phyloP scores from a whole-genome alignment of 202 grass and related monocot genomes.

The Eragrostis tef region DNA sequence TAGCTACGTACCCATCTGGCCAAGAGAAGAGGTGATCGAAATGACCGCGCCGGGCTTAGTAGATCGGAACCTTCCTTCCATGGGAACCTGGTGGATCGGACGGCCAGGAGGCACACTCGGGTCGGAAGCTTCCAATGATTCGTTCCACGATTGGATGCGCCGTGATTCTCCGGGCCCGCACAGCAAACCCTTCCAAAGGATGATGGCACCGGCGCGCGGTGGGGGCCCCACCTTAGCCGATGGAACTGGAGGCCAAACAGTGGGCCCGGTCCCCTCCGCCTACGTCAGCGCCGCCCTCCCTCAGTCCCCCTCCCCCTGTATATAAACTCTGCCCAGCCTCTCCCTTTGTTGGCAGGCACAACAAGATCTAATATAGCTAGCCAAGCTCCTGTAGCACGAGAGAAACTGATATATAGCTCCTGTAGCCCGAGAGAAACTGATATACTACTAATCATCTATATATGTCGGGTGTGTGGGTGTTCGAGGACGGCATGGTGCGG shows the following conservation, averaged over 20 bases:
- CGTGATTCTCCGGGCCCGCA: conserved; percentile 40
- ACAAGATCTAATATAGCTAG: neutral
- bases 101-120: neutral
- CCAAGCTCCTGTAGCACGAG: conserved; percentile 18
- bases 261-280: conserved; percentile 9
- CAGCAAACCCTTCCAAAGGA: conserved; percentile 31
- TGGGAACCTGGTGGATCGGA: conserved; percentile 1
- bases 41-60: too few relatives aligned
- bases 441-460: neutral
- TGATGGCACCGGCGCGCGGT: neutral
- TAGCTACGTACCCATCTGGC: too few relatives aligned
- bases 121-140: conserved; percentile 49
- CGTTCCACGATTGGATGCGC: conserved; percentile 33
- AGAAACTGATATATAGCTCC: neutral
- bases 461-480: conserved; percentile 40
- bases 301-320: conserved; percentile 15
- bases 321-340: conserved; percentile 41
- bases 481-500: conserved; percentile 35
- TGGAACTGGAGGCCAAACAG: conserved; percentile 38
- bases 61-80: neutral
- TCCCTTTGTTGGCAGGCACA: conserved; percentile 7
- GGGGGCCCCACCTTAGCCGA: conserved; percentile 66
- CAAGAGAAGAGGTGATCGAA: too few relatives aligned
- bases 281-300: conserved; percentile 31
- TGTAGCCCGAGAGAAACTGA: conserved; percentile 28